phyloP scores from a whole-genome alignment of 73 alveolate genomes.

The Effrenium voratum region DNA sequence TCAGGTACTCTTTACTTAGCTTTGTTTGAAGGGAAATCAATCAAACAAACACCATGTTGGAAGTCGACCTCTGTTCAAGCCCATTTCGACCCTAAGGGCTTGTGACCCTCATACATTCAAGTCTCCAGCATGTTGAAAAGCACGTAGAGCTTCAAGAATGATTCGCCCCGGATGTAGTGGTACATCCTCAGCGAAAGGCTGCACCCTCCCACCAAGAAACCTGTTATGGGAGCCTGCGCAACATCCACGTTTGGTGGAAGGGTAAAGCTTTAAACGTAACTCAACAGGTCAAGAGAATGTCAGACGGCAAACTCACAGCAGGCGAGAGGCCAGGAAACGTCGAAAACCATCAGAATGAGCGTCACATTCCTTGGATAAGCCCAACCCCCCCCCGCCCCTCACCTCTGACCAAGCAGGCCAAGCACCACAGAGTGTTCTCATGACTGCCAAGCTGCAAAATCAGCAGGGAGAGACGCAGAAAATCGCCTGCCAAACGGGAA shows the following conservation, averaged over 20 bases:
- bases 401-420: too few species aligned
- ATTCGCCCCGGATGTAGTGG: constrained; percentile 26
- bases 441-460: constrained; percentile 11
- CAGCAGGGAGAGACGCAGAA: constrained; percentile 36
- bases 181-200: neutral
- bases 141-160: constrained; percentile 67
- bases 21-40: too few species aligned
- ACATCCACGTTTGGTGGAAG: neutral
- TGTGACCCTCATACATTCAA: too few species aligned
- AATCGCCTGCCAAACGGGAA: constrained; percentile 19
- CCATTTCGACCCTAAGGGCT: too few species aligned
- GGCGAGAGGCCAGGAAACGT: neutral
- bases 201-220: neutral
- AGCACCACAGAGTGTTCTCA: too few species aligned
- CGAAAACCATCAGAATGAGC: neutral
- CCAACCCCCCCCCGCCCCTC: too few species aligned
- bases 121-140: constrained; percentile 91
- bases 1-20: too few species aligned
- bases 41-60: too few species aligned
- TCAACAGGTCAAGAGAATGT: too few species aligned
- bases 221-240: neutral
- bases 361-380: neutral
- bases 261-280: too few species aligned
- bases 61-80: too few species aligned
- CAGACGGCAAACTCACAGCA: too few species aligned